Percentiles rank a stretch among this genome's conserved stretches.
Evolutionary conservation across 2,329 filamentous ascomycete species (phyloP).

Genomic region (Colletotrichum plurivorum): DNA sequence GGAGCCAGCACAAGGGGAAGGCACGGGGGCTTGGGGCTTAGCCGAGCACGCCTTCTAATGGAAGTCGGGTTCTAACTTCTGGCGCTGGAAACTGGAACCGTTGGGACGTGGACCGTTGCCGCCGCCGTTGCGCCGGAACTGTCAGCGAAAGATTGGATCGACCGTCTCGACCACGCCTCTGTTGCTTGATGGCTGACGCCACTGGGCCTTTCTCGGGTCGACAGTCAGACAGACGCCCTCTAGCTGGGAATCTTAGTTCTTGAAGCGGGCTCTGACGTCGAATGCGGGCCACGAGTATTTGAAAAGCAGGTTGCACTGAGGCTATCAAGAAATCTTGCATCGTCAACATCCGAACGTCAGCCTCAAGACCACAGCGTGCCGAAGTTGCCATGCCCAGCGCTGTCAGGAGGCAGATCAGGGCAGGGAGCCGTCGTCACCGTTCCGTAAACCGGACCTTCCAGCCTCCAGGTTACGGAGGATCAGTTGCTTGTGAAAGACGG

Average conservation of each 20-base stretch:
- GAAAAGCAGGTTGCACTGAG: neutral
- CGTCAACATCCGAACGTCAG: neutral
- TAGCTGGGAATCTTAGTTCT: too few relatives aligned
- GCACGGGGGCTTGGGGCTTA: too few relatives aligned
- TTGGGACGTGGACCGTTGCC: neutral
- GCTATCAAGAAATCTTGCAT: too few relatives aligned
- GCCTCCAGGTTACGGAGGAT: too few relatives aligned
- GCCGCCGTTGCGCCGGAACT: neutral
- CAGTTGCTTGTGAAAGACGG: neutral
- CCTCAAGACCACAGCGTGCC: constrained; percentile 7
- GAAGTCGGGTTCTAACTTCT: too few relatives aligned
- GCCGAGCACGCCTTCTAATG: too few relatives aligned
- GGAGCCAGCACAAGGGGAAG: too few relatives aligned
- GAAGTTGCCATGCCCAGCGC: constrained; percentile 16
- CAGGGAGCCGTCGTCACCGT: constrained; percentile 11
- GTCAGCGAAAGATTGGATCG: neutral
- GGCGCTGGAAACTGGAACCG: neutral
- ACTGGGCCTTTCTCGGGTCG: neutral
- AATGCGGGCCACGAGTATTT: neutral
- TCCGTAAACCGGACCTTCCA: neutral
- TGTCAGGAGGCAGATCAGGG: neutral
- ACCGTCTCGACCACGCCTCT: neutral
- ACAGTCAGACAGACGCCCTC: neutral
- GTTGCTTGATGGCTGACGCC: neutral
- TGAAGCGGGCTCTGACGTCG: neutral